Base-by-base conservation (phyloP, 1,284 basidiomycete species). In the Wallemia hederae region DNA sequence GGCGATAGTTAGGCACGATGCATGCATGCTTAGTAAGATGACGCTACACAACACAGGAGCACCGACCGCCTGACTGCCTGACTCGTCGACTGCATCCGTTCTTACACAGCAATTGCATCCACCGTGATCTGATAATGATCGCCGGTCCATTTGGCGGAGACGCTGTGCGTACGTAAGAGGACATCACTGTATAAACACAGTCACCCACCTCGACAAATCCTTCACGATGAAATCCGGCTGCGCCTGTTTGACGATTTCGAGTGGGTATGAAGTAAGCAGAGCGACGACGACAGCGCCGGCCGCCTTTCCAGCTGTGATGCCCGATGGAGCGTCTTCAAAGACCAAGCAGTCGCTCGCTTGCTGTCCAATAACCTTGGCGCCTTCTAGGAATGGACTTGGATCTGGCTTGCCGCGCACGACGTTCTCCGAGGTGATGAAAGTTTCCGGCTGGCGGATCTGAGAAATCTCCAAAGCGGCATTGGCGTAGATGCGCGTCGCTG, bases 251-350 rank as follows among this genome's bases (percentile, higher is more conserved):
- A 90, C 74, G 65, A 81, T 77, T 28, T 76, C 72, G n/a, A 76
- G 72, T 24, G 76, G 66, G 63, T 85, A 82, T 3, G 82, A 83
- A n/a, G 86, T 88, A 66, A 83, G 84, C 1, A 87, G 82, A 0
- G 80, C 85, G 15, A 88, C 73, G 0, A 83, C 82, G 56, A 70
- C 74, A 56, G 80, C 75, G 19, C 84, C 84, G n/a, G 84, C 81
- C 3, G 80, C 79, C 57, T 77, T 77, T 9, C 85, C 86, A 19
- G 83, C 75, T 62, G 72, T 74, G 60, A 89, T 72, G 0, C 86
- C 86, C 3, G 82, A 80, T 1, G 85, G 82, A 0, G 86, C 85
- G 68, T 89, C 86, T 67, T 89, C 85, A 15, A 89, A 74, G 2
- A 88, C 85, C 62, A 89, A 73, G 66, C 69, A 72, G 59, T 71